Percentiles rank a stretch among this genome's conserved stretches.
These are phyloP conservation scores for Miscanthus sacchariflorus DNA, from an alignment of 202 grass and related monocot species.

Conservation along the genomic window DNA sequence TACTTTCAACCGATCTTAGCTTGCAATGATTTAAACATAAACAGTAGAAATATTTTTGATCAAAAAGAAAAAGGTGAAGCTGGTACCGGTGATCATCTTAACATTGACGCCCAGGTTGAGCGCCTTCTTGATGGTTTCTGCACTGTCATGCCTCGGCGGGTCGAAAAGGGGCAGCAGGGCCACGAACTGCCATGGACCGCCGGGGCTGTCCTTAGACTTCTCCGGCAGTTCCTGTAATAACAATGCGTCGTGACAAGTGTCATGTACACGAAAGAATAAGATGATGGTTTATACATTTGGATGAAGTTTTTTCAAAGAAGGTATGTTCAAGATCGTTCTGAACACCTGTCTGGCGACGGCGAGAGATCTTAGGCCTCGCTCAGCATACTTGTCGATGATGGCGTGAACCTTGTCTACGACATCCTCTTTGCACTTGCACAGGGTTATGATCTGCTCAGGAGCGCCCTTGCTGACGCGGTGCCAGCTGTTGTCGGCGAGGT, in stretches of 20 bases:
- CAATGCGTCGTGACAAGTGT: neutral
- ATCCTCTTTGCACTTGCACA: constrained; percentile 61
- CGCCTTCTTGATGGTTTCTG: constrained; percentile 85
- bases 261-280: neutral
- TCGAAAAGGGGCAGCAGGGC: constrained; percentile 89
- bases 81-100: constrained; percentile 95
- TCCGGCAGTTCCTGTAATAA: constrained; percentile 73
- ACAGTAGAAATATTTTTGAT: neutral
- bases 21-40: neutral
- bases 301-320: too few species aligned
- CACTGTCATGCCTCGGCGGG: constrained; percentile 92
- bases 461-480: constrained; percentile 92
- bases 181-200: constrained; percentile 78
- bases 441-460: constrained; percentile 83
- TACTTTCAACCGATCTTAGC: too few species aligned
- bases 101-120: constrained; percentile 94
- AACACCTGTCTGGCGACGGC: constrained; percentile 72
- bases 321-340: neutral
- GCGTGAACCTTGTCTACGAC: constrained; percentile 60
- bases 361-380: constrained; percentile 82
- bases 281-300: neutral
- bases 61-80: neutral
- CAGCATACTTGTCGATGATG: constrained; percentile 84
- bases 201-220: constrained; percentile 68
- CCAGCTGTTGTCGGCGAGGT: constrained; percentile 49